phyloP scores from a whole-genome alignment of 768 basidiomycete genomes.

The Mrakia gelida region DNA sequence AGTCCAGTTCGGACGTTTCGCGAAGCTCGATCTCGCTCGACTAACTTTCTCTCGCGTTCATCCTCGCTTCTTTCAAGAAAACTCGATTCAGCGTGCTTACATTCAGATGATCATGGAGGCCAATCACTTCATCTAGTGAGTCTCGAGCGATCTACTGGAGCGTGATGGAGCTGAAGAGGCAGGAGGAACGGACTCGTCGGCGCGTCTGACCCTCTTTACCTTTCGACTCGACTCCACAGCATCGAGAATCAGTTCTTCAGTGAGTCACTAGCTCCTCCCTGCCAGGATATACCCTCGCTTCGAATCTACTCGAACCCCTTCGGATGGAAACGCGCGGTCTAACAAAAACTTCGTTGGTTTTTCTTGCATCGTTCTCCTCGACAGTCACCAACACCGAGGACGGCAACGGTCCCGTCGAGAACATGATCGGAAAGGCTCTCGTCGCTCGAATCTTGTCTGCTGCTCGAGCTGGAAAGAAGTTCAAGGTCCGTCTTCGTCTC shows the following conservation, averaged over 20 bases:
- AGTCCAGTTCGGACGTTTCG: not conserved
- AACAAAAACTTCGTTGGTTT: no score
- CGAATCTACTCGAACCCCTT: no score
- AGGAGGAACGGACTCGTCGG: no score
- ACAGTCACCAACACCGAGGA: constrained; percentile 62
- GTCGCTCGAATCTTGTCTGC: constrained; percentile 82
- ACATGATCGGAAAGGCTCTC: constrained; percentile 76
- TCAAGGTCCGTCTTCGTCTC: constrained; percentile 55
- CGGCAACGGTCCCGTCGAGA: constrained; percentile 63
- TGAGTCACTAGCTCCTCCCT: not conserved
- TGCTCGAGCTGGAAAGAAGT: constrained; percentile 62
- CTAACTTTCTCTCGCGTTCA: not conserved
- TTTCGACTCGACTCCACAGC: constrained; percentile 3
- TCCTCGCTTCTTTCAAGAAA: constrained; percentile 50
- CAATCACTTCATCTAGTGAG: constrained; percentile 71
- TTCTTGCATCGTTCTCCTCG: no score
- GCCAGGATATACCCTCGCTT: not conserved
- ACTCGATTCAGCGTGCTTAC: constrained; percentile 56
- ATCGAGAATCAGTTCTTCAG: constrained; percentile 56
- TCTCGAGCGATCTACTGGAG: no score
- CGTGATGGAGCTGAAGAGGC: no score
- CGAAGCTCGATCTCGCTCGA: not conserved
- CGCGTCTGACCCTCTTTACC: no score
- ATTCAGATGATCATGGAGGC: constrained; percentile 75
- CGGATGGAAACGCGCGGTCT: no score